Conservation (phyloP, 2,329 filamentous ascomycete genomes). For the Monilinia fructigena region DNA sequence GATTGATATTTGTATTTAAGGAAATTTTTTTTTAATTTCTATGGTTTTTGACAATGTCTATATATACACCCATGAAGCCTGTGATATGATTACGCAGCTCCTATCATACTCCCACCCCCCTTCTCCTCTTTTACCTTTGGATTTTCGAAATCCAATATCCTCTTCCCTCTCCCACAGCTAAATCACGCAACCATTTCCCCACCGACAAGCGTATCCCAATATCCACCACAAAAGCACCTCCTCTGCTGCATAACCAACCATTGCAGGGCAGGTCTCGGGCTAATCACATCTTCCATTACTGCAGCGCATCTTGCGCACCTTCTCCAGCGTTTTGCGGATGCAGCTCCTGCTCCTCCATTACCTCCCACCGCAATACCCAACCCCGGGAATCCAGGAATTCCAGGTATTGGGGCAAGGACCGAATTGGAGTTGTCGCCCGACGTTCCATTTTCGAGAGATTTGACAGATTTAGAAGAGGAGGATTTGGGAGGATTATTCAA, state of each 20-base stretch:
- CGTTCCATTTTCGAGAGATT: conserved; percentile 2
- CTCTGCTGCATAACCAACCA: conserved; percentile 41
- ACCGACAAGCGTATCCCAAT: conserved; percentile 38
- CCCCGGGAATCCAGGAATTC: neutral
- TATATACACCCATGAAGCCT: too few species aligned
- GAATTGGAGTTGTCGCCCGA: neutral
- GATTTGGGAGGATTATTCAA: conserved; percentile 30
- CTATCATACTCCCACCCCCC: too few species aligned
- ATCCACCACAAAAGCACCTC: conserved; percentile 40
- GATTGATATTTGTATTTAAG: too few species aligned
- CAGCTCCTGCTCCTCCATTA: neutral
- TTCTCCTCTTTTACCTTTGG: too few species aligned
- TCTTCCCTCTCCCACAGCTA: neutral
- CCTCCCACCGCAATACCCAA: neutral
- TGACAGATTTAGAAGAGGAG: neutral
- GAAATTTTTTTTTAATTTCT: too few species aligned
- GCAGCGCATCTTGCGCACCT: conserved; percentile 40
- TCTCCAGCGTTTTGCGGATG: conserved; percentile 32
- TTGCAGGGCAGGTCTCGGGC: conserved; percentile 36
- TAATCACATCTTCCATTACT: conserved; percentile 40
- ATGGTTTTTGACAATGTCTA: too few species aligned
- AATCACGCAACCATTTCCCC: conserved; percentile 35
- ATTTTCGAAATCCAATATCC: too few species aligned
- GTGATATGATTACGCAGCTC: too few species aligned
- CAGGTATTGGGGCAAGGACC: neutral